Conservation (phyloP, 192 early-diverging fungal species). For the Coemansia sp. region DNA sequence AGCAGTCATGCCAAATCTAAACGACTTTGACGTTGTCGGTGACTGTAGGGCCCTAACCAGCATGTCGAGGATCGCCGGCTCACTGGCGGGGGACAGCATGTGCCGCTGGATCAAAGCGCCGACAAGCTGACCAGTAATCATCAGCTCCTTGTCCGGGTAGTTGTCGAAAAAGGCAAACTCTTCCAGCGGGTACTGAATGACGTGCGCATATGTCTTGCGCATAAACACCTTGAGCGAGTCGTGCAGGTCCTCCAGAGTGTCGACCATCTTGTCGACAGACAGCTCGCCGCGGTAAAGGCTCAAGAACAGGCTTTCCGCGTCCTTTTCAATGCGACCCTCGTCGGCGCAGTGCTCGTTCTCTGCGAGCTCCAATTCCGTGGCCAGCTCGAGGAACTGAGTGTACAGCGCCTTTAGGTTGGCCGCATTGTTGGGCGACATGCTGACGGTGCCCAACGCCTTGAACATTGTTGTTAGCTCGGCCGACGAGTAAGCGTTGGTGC, state of each 20-base stretch:
- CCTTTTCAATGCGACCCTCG: constrained; percentile 50
- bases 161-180: constrained; percentile 93
- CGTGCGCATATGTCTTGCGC: constrained; percentile 83
- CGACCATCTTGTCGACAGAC: constrained; percentile 80
- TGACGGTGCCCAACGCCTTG: constrained; percentile 33
- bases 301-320: constrained; percentile 53
- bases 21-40: constrained; percentile 76
- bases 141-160: constrained; percentile 91
- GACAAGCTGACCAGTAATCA: constrained; percentile 86
- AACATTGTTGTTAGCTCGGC: constrained; percentile 49
- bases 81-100: constrained; percentile 72
- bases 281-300: constrained; percentile 58
- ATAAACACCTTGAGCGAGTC: constrained; percentile 72
- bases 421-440: constrained; percentile 53
- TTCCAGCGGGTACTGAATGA: constrained; percentile 93
- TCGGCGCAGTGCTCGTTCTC: constrained; percentile 43
- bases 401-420: constrained; percentile 57
- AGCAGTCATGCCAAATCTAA: constrained; percentile 87
- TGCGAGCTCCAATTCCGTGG: constrained; percentile 32
- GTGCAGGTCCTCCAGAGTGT: constrained; percentile 76
- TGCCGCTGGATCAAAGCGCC: constrained; percentile 89
- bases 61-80: constrained; percentile 88
- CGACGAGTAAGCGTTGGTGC: constrained; percentile 29
- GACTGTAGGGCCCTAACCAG: constrained; percentile 85
- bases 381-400: constrained; percentile 47